phyloP scores from a whole-genome alignment of 2,329 filamentous ascomycete species.

The Microsporum audouinii region DNA sequence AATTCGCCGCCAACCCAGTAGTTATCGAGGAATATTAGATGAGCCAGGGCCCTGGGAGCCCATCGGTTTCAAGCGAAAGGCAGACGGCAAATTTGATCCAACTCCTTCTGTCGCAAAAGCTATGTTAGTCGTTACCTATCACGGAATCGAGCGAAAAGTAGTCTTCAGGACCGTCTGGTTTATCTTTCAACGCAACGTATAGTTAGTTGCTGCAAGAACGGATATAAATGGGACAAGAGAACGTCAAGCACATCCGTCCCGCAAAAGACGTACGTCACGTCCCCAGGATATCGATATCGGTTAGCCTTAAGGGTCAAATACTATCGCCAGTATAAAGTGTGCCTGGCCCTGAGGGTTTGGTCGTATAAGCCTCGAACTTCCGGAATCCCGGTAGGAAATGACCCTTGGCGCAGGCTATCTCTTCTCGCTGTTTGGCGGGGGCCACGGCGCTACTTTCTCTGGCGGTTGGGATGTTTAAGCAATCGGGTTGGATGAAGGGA shows the following conservation, averaged over 20 bases:
- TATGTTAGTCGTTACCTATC: neutral
- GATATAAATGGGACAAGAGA: constrained; percentile 3
- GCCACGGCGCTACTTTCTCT: neutral
- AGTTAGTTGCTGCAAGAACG: neutral
- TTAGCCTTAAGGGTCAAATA: neutral
- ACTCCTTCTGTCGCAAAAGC: neutral
- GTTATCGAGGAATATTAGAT: neutral
- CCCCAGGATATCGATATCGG: neutral
- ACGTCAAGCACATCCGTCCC: neutral
- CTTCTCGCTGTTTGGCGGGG: neutral
- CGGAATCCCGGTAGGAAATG: neutral
- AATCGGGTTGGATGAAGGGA: neutral
- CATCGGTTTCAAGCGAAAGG: constrained; percentile 2
- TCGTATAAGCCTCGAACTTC: neutral
- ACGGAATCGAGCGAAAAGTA: neutral
- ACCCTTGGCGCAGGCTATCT: neutral
- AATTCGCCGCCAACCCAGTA: neutral
- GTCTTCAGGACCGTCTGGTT: neutral
- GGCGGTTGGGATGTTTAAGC: neutral
- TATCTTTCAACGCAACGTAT: neutral
- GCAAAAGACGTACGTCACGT: neutral
- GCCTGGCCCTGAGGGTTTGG: neutral
- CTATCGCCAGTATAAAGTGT: neutral
- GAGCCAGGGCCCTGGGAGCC: neutral
- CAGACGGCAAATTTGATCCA: neutral